A percentile compares a stretch with the other conserved stretches of the same genome.
phyloP scores from a whole-genome alignment of 306 rosid species.

The Aeschynomene evenia region DNA sequence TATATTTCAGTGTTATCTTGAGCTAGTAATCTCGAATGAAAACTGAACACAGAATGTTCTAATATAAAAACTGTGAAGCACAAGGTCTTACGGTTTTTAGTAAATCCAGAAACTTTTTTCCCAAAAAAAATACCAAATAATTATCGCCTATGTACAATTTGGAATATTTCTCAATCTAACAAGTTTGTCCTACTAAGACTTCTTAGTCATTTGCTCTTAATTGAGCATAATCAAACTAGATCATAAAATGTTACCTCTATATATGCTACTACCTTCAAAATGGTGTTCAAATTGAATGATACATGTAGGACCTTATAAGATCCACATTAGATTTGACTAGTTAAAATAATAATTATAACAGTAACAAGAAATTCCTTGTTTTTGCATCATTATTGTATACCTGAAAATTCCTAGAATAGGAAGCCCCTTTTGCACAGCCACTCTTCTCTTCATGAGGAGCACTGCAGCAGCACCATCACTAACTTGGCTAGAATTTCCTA shows the following conservation, averaged over 20 bases:
- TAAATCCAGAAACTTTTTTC: background rate
- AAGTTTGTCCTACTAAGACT: background rate
- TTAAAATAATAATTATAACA: background rate
- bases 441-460: constrained; percentile 87
- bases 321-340: constrained; percentile 10
- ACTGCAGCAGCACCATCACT: constrained; percentile 97
- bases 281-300: background rate
- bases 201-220: background rate
- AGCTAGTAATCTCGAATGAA: background rate
- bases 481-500: constrained; percentile 92
- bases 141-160: background rate
- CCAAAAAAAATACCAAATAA: background rate
- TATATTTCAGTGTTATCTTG: background rate
- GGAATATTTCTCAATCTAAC: background rate
- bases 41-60: background rate
- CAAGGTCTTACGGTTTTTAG: background rate
- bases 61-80: constrained; percentile 8
- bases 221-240: background rate
- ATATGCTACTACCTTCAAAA: background rate
- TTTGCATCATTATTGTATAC: constrained; percentile 34
- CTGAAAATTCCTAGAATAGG: constrained; percentile 83
- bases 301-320: background rate
- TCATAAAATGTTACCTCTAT: constrained; percentile 6
- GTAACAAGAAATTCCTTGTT: background rate
- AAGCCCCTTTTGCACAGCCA: constrained; percentile 74